Percentiles rank a stretch among this genome's conserved stretches.
phyloP scores from a whole-genome alignment of 2,329 filamentous ascomycete species.

The Arthroderma sp. region DNA sequence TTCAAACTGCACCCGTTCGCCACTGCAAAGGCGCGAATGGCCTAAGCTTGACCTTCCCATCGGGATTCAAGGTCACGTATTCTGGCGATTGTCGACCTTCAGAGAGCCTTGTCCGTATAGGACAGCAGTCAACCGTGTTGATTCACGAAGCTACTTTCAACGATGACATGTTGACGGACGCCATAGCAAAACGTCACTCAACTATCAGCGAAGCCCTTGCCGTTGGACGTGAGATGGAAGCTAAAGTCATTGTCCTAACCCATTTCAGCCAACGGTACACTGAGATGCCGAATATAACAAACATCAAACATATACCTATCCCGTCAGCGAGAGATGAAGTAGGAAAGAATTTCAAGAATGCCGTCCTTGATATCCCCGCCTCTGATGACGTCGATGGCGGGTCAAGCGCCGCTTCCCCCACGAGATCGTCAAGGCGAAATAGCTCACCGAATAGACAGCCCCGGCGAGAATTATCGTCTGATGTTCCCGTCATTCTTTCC shows the following conservation, averaged over 20 bases:
- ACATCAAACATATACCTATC: not conserved
- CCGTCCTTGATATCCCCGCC: constrained; percentile 9
- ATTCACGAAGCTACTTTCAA: constrained; percentile 96
- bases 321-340: not conserved
- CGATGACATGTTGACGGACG: constrained; percentile 66
- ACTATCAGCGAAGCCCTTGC: constrained; percentile 76
- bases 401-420: not conserved
- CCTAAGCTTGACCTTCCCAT: constrained; percentile 62
- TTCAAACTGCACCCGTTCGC: constrained; percentile 54
- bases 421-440: not conserved
- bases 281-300: constrained; percentile 34
- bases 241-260: constrained; percentile 68
- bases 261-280: constrained; percentile 94
- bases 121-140: constrained; percentile 62
- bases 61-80: constrained; percentile 76
- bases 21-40: constrained; percentile 75
- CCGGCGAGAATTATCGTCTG: constrained; percentile 4
- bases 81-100: constrained; percentile 87
- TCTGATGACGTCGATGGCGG: constrained; percentile 2
- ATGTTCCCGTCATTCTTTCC: constrained; percentile 44
- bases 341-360: constrained; percentile 1
- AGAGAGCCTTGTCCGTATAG: constrained; percentile 54
- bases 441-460: not conserved
- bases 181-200: constrained; percentile 74
- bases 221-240: constrained; percentile 65